phyloP scores from a whole-genome alignment of 1,284 basidiomycete genomes.

The Apiotrichum laibachii region DNA sequence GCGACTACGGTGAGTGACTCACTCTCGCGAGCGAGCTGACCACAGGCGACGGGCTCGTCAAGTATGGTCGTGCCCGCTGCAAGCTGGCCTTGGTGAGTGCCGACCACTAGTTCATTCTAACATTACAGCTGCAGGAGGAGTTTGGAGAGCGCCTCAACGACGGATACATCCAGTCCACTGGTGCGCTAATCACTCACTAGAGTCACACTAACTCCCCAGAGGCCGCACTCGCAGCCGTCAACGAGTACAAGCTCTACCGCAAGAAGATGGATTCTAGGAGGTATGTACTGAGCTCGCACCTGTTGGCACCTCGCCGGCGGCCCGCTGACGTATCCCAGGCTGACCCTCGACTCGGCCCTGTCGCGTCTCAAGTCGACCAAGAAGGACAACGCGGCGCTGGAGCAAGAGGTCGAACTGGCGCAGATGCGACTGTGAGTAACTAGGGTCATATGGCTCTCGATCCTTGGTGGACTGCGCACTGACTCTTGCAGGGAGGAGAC shows the following conservation, averaged over 20 bases:
- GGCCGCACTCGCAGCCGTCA: conserved; percentile 52
- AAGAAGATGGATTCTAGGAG: conserved; percentile 71
- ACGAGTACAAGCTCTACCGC: conserved; percentile 48
- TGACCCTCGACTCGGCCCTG: conserved; percentile 71
- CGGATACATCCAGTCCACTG: conserved; percentile 62
- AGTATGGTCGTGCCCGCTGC: conserved; percentile 74
- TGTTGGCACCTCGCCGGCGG: not conserved
- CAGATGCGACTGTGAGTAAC: conserved; percentile 66
- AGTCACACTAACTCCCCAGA: conserved; percentile 35
- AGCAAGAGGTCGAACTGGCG: conserved; percentile 70
- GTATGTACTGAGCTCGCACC: conserved; percentile 49
- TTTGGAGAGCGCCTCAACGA: conserved; percentile 68
- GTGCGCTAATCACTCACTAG: conserved; percentile 19
- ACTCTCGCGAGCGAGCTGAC: conserved; percentile 1
- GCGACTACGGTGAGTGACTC: conserved; percentile 56
- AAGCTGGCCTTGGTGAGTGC: conserved; percentile 64
- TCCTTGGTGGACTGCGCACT: conserved; percentile 17
- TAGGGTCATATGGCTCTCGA: too few species aligned
- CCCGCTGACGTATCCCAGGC: conserved; percentile 51
- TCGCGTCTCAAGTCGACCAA: conserved; percentile 61
- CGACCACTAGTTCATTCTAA: not conserved
- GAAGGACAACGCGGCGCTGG: conserved; percentile 65
- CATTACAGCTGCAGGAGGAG: conserved; percentile 60
- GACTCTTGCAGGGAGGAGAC: conserved; percentile 65
- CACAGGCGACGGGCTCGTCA: conserved; percentile 60